Evolutionary conservation across 768 basidiomycete genomes (phyloP), one percentile per base, ranked within the genome.

Genomic region (Paxillus involutus): DNA sequence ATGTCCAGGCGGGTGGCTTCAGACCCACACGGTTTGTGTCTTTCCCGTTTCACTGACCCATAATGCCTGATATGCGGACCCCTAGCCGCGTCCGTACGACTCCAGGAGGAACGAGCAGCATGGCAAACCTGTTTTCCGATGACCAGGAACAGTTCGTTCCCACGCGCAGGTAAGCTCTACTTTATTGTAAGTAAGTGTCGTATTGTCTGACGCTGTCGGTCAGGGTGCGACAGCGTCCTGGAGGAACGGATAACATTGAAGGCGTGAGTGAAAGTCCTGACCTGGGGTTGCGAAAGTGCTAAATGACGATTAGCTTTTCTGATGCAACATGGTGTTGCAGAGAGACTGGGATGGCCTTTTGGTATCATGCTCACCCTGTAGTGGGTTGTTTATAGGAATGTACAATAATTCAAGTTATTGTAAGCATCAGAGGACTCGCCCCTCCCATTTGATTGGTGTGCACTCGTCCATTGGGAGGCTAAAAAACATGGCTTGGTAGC

Each of bases 181-280:
- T 44, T 47, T 55, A 8, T 17, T 16, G 10, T 19, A 0, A 19
- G 12, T 44, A 5, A 37, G 4, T 4, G 21, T 6, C 7, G 9
- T 49, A 19, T 35, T 44, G 35, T 53, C 7, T 51, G 30, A 41
- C 37, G 1, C 30, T 17, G 14, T 43, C 33, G 36, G 8, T 41
- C 47, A 89, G 86, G 53, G 87, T 89, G 32, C 76, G 85, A 55
- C 77, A 89, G 67, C 78, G 77, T 42, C 87, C 87, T 32, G 87
- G 87, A 60, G 87, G 87, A 24, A 65, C 76, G 46, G 87, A 89
- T 64, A 81, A 74, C 63, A 82, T 89, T 46, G 67, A 72, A 32
- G 67, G 68, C 6, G 75, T 77, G 51, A 60, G 75, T 65, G 26
- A 6, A 5, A 10, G 13, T 30, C 24, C 33, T 17, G 35, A 32